Evolutionary conservation across 140 eudicot species (phyloP).

Genomic region (Flaveria floridana): DNA sequence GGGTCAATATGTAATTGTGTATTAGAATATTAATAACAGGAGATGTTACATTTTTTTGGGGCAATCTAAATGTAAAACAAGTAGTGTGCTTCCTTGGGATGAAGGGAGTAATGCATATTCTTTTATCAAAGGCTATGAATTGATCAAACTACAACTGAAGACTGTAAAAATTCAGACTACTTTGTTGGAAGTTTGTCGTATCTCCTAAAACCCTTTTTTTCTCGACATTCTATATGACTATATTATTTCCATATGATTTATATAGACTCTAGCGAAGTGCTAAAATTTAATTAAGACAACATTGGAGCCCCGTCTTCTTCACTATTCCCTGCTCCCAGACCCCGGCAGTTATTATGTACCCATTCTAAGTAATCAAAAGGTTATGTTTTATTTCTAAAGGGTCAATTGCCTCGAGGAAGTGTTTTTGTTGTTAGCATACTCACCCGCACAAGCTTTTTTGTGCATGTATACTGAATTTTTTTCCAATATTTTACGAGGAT

Average conservation of each 20-base stretch:
- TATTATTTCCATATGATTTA: neutral
- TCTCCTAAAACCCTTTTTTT: neutral
- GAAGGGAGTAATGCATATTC: neutral
- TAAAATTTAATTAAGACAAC: neutral
- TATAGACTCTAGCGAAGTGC: neutral
- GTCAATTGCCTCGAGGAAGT: neutral
- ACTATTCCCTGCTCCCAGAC: neutral
- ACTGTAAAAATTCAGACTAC: neutral
- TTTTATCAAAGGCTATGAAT: constrained; percentile 5
- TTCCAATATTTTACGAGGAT: constrained; percentile 21
- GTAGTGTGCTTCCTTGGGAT: neutral
- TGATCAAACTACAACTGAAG: neutral
- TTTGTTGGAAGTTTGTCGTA: neutral
- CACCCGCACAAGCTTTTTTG: neutral
- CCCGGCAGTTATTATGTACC: neutral
- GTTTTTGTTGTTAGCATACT: constrained; percentile 15
- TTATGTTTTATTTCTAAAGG: neutral
- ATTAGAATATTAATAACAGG: neutral
- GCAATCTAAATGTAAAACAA: neutral
- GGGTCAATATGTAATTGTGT: neutral
- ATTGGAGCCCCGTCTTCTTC: neutral
- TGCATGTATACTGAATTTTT: constrained; percentile 13
- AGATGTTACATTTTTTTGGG: neutral
- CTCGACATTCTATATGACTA: neutral
- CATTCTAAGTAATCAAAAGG: neutral